These are phyloP conservation scores for Vickermania spadyakhi DNA, from an alignment of 208 protist genomes.

Conservation along the genomic window DNA sequence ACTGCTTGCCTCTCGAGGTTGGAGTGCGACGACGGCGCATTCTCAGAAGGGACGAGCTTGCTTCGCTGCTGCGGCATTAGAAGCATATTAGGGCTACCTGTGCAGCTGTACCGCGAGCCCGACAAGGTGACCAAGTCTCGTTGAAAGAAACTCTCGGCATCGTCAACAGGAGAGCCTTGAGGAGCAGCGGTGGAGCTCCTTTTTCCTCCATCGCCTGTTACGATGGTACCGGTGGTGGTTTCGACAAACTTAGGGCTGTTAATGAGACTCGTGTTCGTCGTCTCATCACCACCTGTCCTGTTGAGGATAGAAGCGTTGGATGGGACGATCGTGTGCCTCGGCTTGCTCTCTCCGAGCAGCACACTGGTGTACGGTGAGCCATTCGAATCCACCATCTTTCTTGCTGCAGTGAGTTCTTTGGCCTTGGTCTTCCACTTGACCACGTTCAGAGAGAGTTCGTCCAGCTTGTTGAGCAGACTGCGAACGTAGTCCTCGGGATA, in stretches of 20 bases:
- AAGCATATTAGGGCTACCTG: background rate
- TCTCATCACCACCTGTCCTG: background rate
- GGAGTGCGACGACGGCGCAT: background rate
- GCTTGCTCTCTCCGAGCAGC: too few relatives aligned
- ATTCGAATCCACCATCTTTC: background rate
- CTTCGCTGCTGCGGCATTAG: background rate
- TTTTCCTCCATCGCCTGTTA: background rate
- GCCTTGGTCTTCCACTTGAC: background rate
- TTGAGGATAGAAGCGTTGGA: background rate
- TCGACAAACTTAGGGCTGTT: background rate
- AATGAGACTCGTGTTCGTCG: background rate
- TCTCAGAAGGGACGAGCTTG: background rate
- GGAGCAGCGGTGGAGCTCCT: background rate
- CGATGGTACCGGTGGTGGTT: background rate
- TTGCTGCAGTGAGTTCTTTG: background rate
- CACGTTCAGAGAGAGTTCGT: constrained; percentile 21
- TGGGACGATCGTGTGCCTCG: background rate
- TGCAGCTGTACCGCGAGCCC: background rate
- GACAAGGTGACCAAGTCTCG: background rate
- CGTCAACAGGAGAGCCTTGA: background rate
- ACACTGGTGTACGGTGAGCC: background rate
- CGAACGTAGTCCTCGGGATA: constrained; percentile 15
- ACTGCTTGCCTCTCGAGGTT: background rate
- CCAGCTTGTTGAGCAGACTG: constrained; percentile 20
- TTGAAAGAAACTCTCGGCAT: background rate